phyloP scores from a whole-genome alignment of 1,284 basidiomycete species.

The Cryptococcus sp. region DNA sequence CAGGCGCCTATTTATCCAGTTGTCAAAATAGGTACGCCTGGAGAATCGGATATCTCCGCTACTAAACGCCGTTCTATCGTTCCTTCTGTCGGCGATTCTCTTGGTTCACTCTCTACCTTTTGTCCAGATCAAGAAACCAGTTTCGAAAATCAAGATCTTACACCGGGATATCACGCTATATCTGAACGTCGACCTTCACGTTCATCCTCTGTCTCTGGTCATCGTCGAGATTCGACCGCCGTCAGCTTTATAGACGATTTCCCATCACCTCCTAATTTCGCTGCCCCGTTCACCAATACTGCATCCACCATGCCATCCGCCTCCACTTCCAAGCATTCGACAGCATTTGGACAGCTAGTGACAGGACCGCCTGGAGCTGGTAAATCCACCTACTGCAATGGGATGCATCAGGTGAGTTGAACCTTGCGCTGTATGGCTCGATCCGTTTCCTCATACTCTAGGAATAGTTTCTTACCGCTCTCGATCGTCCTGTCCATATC shows the following conservation, averaged over 20 bases:
- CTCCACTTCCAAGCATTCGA: conserved; percentile 14
- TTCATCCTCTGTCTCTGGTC: not conserved
- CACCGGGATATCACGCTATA: not conserved
- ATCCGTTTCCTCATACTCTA: not conserved
- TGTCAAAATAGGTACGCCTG: not conserved
- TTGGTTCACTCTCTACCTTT: not conserved
- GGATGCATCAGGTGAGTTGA: conserved; percentile 66
- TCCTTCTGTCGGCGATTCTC: not conserved
- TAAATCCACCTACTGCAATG: conserved; percentile 91
- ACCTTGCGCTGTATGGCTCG: not conserved
- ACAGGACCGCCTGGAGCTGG: conserved; percentile 90
- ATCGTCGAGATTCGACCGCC: conserved; percentile 17
- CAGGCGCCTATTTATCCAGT: not conserved
- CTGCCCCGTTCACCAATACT: not conserved
- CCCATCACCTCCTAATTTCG: conserved; percentile 13
- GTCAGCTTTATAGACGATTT: conserved; percentile 27
- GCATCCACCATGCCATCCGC: not conserved
- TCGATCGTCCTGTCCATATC: conserved; percentile 77
- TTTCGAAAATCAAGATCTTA: not conserved
- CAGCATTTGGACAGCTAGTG: conserved; percentile 56
- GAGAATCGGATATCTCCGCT: not conserved
- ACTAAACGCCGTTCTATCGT: not conserved
- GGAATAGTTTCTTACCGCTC: conserved; percentile 68
- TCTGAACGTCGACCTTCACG: not conserved
- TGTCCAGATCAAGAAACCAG: not conserved